Conservation (phyloP, 257 asterid species). For the Rauvolfia tetraphylla region DNA sequence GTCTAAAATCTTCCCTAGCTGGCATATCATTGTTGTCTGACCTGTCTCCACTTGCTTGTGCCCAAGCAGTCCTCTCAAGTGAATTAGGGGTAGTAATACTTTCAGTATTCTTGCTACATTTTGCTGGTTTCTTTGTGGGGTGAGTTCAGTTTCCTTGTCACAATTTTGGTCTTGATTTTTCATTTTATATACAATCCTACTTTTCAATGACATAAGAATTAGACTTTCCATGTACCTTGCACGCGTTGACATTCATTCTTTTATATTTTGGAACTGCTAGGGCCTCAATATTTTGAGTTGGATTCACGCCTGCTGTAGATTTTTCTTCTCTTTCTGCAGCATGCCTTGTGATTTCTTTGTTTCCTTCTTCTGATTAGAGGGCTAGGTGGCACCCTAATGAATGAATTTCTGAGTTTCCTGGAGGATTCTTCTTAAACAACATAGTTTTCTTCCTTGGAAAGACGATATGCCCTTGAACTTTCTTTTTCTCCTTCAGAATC, state of each 20-base stretch:
- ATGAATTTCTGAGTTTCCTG: neutral
- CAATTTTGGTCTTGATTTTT: neutral
- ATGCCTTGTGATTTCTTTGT: neutral
- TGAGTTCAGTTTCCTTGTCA: slow-evolving; percentile 21
- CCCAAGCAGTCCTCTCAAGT: slow-evolving; percentile 47
- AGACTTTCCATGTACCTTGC: neutral
- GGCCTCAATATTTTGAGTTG: neutral
- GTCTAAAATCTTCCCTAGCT: slow-evolving; percentile 49
- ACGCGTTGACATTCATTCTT: neutral
- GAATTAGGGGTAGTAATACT: slow-evolving; percentile 59
- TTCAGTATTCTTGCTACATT: slow-evolving; percentile 70
- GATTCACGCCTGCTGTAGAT: neutral
- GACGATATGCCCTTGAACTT: neutral
- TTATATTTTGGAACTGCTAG: neutral
- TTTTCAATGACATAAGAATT: neutral
- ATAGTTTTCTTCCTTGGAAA: neutral
- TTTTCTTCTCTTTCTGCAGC: neutral
- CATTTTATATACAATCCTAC: neutral
- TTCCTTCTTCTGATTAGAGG: neutral
- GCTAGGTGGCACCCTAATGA: neutral
- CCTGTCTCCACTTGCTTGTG: slow-evolving; percentile 38
- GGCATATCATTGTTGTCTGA: slow-evolving; percentile 52
- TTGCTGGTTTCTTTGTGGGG: slow-evolving; percentile 89
- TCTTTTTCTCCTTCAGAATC: neutral
- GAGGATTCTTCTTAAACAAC: neutral